phyloP scores from a whole-genome alignment of 768 basidiomycete species.

The Candolleomyces aberdarensis region DNA sequence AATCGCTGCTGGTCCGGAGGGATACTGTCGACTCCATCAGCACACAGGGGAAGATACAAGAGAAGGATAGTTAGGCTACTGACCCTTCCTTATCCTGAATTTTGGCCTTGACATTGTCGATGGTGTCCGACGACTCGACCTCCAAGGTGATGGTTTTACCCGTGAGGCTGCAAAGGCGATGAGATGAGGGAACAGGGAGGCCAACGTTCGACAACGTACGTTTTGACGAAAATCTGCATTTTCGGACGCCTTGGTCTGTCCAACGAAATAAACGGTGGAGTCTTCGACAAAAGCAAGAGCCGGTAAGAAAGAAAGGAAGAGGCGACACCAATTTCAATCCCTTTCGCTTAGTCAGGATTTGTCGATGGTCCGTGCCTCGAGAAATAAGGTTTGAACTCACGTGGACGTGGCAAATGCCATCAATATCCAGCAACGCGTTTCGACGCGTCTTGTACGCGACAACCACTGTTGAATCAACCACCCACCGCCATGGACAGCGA shows the following conservation, averaged over 20 bases:
- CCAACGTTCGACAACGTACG: slow-evolving; percentile 46
- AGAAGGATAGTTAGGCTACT: slow-evolving; percentile 19
- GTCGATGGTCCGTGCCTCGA: slow-evolving; percentile 40
- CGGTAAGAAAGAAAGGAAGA: slow-evolving; percentile 26
- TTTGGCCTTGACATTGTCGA: slow-evolving; percentile 97
- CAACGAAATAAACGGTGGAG: slow-evolving; percentile 89
- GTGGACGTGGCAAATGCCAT: not conserved
- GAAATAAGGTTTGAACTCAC: slow-evolving; percentile 29
- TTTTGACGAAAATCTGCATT: slow-evolving; percentile 99
- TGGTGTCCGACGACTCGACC: slow-evolving; percentile 96
- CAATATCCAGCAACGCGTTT: slow-evolving; percentile 14
- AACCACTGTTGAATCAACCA: slow-evolving; percentile 5
- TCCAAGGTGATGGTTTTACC: slow-evolving; percentile 99
- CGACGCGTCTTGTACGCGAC: slow-evolving; percentile 15
- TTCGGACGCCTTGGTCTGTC: slow-evolving; percentile 79
- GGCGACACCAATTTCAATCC: slow-evolving; percentile 18
- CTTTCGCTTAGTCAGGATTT: slow-evolving; percentile 33
- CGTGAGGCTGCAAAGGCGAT: slow-evolving; percentile 66
- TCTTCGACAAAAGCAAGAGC: slow-evolving; percentile 85
- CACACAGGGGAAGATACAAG: slow-evolving; percentile 6
- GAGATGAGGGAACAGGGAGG: slow-evolving; percentile 5
- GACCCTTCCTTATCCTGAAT: slow-evolving; percentile 98
- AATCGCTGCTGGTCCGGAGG: slow-evolving; percentile 95
- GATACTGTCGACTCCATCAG: slow-evolving; percentile 44
- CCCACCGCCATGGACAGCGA: slow-evolving; percentile 50